A percentile compares a stretch with the other conserved stretches of the same genome.
Conservation (phyloP, 75 land plant species). For the Cupressus sempervirens region DNA sequence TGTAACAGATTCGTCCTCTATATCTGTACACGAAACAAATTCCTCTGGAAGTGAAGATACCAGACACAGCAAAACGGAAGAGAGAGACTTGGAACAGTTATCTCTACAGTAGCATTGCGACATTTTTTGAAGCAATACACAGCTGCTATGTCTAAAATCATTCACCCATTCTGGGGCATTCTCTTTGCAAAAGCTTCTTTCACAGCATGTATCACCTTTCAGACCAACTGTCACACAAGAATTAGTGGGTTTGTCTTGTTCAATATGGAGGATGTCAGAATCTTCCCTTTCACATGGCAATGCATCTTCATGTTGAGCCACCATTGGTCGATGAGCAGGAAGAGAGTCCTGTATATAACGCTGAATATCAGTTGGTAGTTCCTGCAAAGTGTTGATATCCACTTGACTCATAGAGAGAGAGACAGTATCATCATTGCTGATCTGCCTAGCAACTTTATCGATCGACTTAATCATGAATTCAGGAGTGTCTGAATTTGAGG, state of each 20-base stretch:
- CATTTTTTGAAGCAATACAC: slow-evolving; percentile 26
- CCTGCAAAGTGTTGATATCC: slow-evolving; percentile 39
- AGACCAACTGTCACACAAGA: slow-evolving; percentile 3
- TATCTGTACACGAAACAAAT: slow-evolving; percentile 17
- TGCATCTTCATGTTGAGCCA: slow-evolving; percentile 1
- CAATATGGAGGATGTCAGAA: not conserved
- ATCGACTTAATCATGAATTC: not conserved
- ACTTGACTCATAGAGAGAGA: slow-evolving; percentile 47
- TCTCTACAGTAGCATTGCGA: slow-evolving; percentile 23
- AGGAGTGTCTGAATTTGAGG: not conserved
- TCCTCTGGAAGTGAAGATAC: slow-evolving; percentile 9
- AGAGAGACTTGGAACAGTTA: slow-evolving; percentile 17
- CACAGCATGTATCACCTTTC: slow-evolving; percentile 1
- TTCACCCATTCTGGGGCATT: slow-evolving; percentile 65
- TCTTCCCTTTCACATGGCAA: not conserved
- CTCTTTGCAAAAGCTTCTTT: slow-evolving; percentile 52
- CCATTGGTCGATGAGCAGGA: slow-evolving; percentile 30
- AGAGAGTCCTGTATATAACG: slow-evolving; percentile 36
- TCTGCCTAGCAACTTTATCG: not conserved
- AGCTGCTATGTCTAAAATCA: slow-evolving; percentile 32
- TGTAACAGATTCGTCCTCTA: slow-evolving; percentile 17
- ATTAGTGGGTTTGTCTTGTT: slow-evolving; percentile 5
- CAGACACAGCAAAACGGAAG: slow-evolving; percentile 23
- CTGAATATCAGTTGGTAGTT: slow-evolving; percentile 40
- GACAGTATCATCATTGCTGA: slow-evolving; percentile 29